Evolutionary conservation across 805 yeast genomes (phyloP).

Genomic region (Starmerella gropengiesseri): DNA sequence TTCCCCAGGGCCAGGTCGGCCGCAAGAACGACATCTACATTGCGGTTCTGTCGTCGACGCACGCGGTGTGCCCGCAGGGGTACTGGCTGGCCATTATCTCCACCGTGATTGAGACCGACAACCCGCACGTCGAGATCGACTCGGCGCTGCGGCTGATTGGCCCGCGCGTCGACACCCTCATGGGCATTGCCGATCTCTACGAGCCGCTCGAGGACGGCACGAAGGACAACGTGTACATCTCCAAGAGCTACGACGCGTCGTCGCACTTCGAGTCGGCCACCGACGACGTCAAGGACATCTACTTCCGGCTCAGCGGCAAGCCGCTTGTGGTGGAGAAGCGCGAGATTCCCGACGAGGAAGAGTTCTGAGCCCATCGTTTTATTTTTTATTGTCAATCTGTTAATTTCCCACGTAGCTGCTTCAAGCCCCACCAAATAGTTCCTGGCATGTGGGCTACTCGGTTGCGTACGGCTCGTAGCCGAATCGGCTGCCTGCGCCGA

Average conservation of each 20-base stretch:
- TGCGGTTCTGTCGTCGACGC: slow-evolving; percentile 80
- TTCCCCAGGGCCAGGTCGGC: slow-evolving; percentile 90
- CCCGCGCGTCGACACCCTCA: slow-evolving; percentile 62
- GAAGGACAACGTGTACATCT: slow-evolving; percentile 64
- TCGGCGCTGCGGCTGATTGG: slow-evolving; percentile 90
- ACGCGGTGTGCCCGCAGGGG: slow-evolving; percentile 81
- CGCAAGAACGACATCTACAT: slow-evolving; percentile 91
- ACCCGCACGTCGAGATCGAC: slow-evolving; percentile 84
- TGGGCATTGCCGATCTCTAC: slow-evolving; percentile 86
- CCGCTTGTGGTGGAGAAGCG: slow-evolving; percentile 80
- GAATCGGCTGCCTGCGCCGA: slow-evolving; percentile 15
- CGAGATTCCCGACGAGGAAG: slow-evolving; percentile 49
- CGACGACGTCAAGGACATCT: slow-evolving; percentile 91
- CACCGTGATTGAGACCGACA: slow-evolving; percentile 84
- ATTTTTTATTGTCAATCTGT: not conserved
- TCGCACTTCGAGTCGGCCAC: slow-evolving; percentile 95
- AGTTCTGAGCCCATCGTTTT: not conserved
- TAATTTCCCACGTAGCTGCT: too few species aligned
- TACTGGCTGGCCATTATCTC: slow-evolving; percentile 88
- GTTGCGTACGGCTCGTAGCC: slow-evolving; percentile 13
- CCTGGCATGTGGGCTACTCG: too few species aligned
- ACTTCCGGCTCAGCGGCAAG: slow-evolving; percentile 83
- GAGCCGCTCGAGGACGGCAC: slow-evolving; percentile 82
- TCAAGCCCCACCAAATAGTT: too few species aligned
- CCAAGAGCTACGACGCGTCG: slow-evolving; percentile 84